Percentiles rank a stretch among this genome's conserved stretches.
Conservation (phyloP, 176 grass and related monocot species). For the Leersia perrieri region DNA sequence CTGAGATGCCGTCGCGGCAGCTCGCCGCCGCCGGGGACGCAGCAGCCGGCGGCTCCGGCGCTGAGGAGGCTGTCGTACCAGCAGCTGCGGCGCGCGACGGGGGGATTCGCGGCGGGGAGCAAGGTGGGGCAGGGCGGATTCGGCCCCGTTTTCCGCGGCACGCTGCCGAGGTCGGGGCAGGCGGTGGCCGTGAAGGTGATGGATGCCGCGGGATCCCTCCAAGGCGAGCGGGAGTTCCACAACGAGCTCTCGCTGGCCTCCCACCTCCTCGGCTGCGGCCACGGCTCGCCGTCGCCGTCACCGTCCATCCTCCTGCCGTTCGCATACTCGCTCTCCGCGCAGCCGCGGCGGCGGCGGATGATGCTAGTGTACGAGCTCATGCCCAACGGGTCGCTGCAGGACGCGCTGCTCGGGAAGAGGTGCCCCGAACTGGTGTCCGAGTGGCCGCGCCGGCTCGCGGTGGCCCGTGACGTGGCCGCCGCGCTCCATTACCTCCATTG, state of each 20-base stretch:
- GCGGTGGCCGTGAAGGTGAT: slow-evolving; percentile 83
- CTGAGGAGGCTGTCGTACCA: slow-evolving; percentile 66
- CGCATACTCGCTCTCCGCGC: slow-evolving; percentile 61
- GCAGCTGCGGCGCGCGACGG: slow-evolving; percentile 84
- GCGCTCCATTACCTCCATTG: slow-evolving; percentile 81
- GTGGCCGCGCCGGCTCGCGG: slow-evolving; percentile 66
- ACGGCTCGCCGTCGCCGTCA: slow-evolving; percentile 3
- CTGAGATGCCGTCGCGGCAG: slow-evolving; percentile 69
- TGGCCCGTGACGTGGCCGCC: slow-evolving; percentile 76
- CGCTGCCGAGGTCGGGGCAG: slow-evolving; percentile 56
- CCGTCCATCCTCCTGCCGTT: slow-evolving; percentile 60
- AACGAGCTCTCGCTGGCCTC: slow-evolving; percentile 90
- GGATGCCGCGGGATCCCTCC: slow-evolving; percentile 73
- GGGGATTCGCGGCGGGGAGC: slow-evolving; percentile 55
- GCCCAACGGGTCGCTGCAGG: slow-evolving; percentile 93
- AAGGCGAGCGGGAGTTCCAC: slow-evolving; percentile 97
- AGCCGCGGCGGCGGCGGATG: slow-evolving; percentile 48
- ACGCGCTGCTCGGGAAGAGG: slow-evolving; percentile 78
- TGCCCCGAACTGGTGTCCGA: slow-evolving; percentile 53
- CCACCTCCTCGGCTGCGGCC: slow-evolving; percentile 43
- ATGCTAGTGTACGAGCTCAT: slow-evolving; percentile 96
- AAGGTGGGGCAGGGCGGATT: slow-evolving; percentile 93
- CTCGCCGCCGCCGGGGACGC: slow-evolving; percentile 16
- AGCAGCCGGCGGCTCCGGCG: slow-evolving; percentile 17
- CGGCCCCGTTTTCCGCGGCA: slow-evolving; percentile 79